Percentiles rank a stretch among this genome's conserved stretches.
Conservation (phyloP, 2,329 filamentous ascomycete genomes). For the Sporothrix inflata region DNA sequence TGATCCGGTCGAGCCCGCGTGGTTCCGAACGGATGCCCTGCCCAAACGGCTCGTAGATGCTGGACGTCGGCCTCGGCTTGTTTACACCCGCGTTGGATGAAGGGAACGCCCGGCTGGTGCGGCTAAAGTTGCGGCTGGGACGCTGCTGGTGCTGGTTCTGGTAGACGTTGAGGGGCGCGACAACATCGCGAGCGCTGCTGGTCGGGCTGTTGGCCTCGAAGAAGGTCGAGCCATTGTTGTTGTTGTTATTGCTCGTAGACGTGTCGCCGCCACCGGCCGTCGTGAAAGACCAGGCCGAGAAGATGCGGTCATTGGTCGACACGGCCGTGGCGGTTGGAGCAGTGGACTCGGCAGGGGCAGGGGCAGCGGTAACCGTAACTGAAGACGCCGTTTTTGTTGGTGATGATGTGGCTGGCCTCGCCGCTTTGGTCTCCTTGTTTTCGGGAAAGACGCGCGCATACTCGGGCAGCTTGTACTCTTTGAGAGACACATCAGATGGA, state of each 20-base stretch:
- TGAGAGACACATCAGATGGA: neutral
- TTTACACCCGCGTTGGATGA: neutral
- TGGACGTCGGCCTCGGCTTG: conserved; percentile 17
- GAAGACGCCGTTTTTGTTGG: neutral
- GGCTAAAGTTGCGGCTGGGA: conserved; percentile 19
- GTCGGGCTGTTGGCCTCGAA: conserved; percentile 1
- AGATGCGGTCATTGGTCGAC: conserved; percentile 17
- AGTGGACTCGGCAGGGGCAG: neutral
- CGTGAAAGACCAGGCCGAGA: conserved; percentile 20
- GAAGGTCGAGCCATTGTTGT: neutral
- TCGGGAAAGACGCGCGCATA: conserved; percentile 9
- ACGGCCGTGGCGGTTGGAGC: neutral
- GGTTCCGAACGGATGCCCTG: neutral
- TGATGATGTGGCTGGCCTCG: neutral
- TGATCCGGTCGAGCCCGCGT: conserved; percentile 22
- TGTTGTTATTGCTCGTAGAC: neutral
- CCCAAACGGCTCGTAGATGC: conserved; percentile 25
- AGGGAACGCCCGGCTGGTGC: conserved; percentile 7
- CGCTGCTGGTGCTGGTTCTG: neutral
- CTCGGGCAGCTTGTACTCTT: conserved; percentile 26
- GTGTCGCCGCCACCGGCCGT: conserved; percentile 2
- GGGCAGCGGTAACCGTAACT: neutral
- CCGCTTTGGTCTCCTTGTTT: neutral
- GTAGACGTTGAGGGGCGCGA: neutral
- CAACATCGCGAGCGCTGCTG: neutral